Conservation (phyloP, 495 filamentous ascomycete species). For the Penicillium odoratum region DNA sequence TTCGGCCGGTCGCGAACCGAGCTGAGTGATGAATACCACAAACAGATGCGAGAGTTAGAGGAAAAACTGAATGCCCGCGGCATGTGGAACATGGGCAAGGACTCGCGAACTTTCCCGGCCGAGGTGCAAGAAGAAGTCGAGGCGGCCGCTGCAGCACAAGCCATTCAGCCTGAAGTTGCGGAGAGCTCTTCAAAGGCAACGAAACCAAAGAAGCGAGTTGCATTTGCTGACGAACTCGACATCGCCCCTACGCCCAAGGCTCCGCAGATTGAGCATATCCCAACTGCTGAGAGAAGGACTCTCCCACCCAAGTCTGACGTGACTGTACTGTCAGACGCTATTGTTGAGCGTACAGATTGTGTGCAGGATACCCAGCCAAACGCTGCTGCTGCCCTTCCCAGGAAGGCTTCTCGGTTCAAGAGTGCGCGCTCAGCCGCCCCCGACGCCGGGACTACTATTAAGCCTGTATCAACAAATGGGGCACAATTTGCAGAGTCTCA, state of each 20-base stretch:
- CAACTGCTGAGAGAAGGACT: constrained; percentile 28
- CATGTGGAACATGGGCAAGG: constrained; percentile 54
- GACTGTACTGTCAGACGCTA: constrained; percentile 39
- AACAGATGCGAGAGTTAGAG: constrained; percentile 83
- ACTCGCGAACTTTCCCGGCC: constrained; percentile 34
- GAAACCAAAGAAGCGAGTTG: constrained; percentile 66
- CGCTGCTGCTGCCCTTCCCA: constrained; percentile 28
- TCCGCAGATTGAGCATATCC: constrained; percentile 8
- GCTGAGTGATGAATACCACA: constrained; percentile 69
- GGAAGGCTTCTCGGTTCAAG: constrained; percentile 47
- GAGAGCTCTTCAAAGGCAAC: constrained; percentile 20
- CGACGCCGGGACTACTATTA: constrained; percentile 4
- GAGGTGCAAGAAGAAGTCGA: constrained; percentile 35
- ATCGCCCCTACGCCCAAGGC: constrained; percentile 53
- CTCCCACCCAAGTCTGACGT: constrained; percentile 36
- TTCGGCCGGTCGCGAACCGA: constrained; percentile 65
- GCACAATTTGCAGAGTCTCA: constrained; percentile 17
- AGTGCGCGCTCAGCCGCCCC: constrained; percentile 28
- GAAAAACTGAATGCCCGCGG: constrained; percentile 61
- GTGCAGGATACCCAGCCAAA: constrained; percentile 14
- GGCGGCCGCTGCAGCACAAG: constrained; percentile 22
- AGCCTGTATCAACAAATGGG: background rate
- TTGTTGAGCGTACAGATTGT: constrained; percentile 48
- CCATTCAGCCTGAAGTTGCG: constrained; percentile 10
- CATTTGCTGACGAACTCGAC: constrained; percentile 77